Evolutionary conservation across 495 filamentous ascomycete species (phyloP).

Genomic region (Penicillium paxilli): DNA sequence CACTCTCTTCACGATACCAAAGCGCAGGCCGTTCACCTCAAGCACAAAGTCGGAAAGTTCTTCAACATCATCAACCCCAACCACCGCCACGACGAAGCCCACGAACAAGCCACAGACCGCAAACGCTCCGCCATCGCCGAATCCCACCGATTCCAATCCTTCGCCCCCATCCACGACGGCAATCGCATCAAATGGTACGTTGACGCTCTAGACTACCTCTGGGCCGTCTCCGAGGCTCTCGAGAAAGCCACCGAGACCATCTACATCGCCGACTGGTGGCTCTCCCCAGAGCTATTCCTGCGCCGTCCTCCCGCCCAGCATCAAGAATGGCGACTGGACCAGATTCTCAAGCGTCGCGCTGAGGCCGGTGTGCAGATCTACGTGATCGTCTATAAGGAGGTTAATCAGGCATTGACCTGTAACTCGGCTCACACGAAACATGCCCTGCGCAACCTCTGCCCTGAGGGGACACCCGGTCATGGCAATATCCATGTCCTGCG

Average conservation of each 20-base stretch:
- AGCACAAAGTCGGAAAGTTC: slow-evolving; percentile 67
- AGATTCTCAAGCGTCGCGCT: slow-evolving; percentile 80
- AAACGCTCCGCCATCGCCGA: slow-evolving; percentile 73
- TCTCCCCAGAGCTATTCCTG: slow-evolving; percentile 90
- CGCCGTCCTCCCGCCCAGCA: slow-evolving; percentile 76
- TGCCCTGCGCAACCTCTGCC: slow-evolving; percentile 77
- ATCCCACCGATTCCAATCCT: slow-evolving; percentile 81
- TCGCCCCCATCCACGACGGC: slow-evolving; percentile 78
- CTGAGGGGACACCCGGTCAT: slow-evolving; percentile 72
- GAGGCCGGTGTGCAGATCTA: slow-evolving; percentile 95
- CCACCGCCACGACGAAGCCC: slow-evolving; percentile 92
- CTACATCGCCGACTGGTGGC: slow-evolving; percentile 97
- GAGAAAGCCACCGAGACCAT: slow-evolving; percentile 89
- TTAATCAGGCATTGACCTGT: slow-evolving; percentile 80
- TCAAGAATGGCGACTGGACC: slow-evolving; percentile 87
- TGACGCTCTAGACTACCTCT: slow-evolving; percentile 89
- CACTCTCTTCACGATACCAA: slow-evolving; percentile 48
- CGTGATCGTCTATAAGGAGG: slow-evolving; percentile 90
- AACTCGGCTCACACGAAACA: slow-evolving; percentile 93
- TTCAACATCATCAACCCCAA: slow-evolving; percentile 78
- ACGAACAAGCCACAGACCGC: slow-evolving; percentile 80
- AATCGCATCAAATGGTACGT: slow-evolving; percentile 98
- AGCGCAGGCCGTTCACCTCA: slow-evolving; percentile 52
- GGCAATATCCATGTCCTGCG: slow-evolving; percentile 89
- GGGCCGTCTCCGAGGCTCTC: slow-evolving; percentile 83